These are phyloP conservation scores for Eragrostis curvula DNA, from an alignment of 176 grass and related monocot species.

Conservation along the genomic window DNA sequence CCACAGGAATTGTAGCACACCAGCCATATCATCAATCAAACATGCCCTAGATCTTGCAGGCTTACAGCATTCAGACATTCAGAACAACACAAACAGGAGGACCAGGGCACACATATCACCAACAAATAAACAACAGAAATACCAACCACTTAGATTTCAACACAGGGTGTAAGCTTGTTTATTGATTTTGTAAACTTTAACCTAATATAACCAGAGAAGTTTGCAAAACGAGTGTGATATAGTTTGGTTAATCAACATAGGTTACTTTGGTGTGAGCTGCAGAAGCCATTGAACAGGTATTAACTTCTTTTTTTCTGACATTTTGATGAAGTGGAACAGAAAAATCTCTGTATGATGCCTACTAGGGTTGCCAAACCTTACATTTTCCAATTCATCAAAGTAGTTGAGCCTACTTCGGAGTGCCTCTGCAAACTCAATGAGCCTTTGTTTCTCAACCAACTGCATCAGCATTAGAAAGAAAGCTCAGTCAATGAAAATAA, in stretches of 20 bases:
- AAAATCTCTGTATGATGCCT: constrained; percentile 25
- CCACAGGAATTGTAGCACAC: not conserved
- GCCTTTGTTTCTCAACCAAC: constrained; percentile 96
- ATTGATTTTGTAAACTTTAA: not conserved
- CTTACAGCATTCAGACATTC: not conserved
- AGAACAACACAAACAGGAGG: constrained; percentile 3
- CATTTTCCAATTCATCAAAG: constrained; percentile 98
- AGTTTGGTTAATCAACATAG: not conserved
- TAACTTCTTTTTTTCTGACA: constrained; percentile 22
- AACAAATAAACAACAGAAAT: not conserved
- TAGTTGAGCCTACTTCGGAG: constrained; percentile 92
- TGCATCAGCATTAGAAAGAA: constrained; percentile 45
- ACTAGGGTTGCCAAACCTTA: constrained; percentile 62
- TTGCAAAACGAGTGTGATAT: constrained; percentile 8
- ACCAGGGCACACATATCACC: not conserved
- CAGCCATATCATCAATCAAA: not conserved
- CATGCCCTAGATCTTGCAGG: not conserved
- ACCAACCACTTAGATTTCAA: not conserved
- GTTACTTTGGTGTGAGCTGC: constrained; percentile 7
- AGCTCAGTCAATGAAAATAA: not conserved
- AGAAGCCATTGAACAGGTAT: constrained; percentile 25
- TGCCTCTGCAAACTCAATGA: constrained; percentile 92
- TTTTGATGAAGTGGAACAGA: constrained; percentile 15
- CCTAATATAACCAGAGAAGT: too few species aligned
- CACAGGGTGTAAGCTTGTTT: not conserved